Evolutionary conservation across 225 moss, liverwort and hornwort genomes (phyloP).

Genomic region (Pseudisothecium myosuroides): DNA sequence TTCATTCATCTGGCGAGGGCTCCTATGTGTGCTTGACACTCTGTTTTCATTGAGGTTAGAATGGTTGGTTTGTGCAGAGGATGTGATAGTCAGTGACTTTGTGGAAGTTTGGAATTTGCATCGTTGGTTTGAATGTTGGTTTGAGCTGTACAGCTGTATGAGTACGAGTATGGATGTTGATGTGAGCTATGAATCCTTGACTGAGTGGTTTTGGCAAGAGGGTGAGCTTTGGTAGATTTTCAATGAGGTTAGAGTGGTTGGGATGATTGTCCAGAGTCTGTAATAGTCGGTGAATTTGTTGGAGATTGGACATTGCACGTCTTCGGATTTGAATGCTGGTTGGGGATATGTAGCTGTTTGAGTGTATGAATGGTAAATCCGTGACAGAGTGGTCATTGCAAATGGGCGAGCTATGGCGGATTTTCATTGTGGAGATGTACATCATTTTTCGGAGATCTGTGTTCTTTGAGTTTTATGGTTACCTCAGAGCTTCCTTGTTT

Average conservation of each 20-base stretch:
- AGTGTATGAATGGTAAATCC: too few species aligned
- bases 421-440: not conserved
- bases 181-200: not conserved
- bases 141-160: not conserved
- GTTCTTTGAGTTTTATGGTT: not conserved
- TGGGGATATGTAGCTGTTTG: too few species aligned
- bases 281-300: not conserved
- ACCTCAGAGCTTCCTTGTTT: not conserved
- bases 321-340: too few species aligned
- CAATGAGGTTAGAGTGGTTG: not conserved
- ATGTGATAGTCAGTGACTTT: not conserved
- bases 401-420: too few species aligned
- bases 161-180: not conserved
- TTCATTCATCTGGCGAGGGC: not conserved
- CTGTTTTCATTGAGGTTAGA: not conserved
- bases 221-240: not conserved
- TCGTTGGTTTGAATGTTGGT: not conserved
- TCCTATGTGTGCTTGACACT: not conserved
- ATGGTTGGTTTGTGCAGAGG: not conserved
- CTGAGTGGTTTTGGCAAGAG: not conserved
- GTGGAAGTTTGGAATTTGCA: not conserved
- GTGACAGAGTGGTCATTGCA: too few species aligned
- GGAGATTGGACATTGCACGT: not conserved
- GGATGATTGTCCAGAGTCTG: not conserved
- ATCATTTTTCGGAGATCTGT: not conserved